Evolutionary conservation across 2,329 filamentous ascomycete species (phyloP), one percentile per base, ranked within the genome.

Genomic region (Blastomyces percursus): DNA sequence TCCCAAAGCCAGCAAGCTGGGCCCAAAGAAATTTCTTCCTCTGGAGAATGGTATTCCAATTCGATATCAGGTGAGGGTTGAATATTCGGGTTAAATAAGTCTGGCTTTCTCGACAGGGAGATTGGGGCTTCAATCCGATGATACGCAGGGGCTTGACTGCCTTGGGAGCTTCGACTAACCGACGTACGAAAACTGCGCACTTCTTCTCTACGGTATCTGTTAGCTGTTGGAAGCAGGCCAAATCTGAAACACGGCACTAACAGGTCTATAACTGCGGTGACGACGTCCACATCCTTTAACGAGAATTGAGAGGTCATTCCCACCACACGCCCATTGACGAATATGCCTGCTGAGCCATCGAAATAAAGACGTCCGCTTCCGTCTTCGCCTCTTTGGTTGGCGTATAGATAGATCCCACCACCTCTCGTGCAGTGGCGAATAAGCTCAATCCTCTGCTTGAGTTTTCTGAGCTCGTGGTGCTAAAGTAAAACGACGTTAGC

Each of bases 381-480:
- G 64, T 82, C 80, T 64, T 78, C 81, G 0, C 80, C 79, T 69
- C 78, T 73, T 66, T 84, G 81, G 63, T 87, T 87, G 0, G 82
- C 76, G 68, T 88, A 88, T 55, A 84, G 67, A 67, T 79, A 79
- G 19, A 78, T 71, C 6, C 77, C 77, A 27, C 76, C 76, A 64
- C 70, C 27, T 71, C 66, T 76, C 71, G 30, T 67, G 11, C 59
- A 60, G 50, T 60, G 59, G 16, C 48, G 59, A 48, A 60, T 60
- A 52, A 52, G 50, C 8, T 60, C 59, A 19, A 60, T 51, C 1
- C 85, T 76, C 0, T 77, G 82, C 62, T 85, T 75, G 0, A 90
- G 79, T 71, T 90, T 90, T n/a, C 86, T 78, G 11, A 90, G 74
- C 65, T 84, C 81, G 68, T 84, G 83, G 71, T 91, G 88, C 12